Conservation (phyloP, 257 asterid species). For the Fraxinus quadrangulata region DNA sequence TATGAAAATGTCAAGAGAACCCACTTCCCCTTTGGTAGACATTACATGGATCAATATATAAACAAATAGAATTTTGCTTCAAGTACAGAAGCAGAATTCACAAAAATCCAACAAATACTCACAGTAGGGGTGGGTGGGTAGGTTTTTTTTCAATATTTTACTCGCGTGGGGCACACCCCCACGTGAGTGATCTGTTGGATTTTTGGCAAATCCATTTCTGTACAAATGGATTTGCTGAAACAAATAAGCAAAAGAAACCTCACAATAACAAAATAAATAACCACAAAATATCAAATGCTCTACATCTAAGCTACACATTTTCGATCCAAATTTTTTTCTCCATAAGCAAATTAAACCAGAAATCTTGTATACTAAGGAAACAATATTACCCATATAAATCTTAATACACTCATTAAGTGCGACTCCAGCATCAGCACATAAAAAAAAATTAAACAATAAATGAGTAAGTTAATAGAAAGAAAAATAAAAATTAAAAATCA, state of each 20-base stretch:
- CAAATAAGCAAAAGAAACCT: background rate
- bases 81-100: too few species aligned
- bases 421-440: slow-evolving; percentile 66
- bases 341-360: background rate
- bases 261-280: slow-evolving; percentile 16
- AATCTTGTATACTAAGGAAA: background rate
- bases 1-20: slow-evolving; percentile 51
- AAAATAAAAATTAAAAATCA: background rate
- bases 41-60: slow-evolving; percentile 40
- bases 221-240: background rate
- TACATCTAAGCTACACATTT: background rate
- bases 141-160: too few species aligned
- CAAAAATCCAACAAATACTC: too few species aligned
- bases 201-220: too few species aligned
- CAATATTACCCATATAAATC: slow-evolving; percentile 60
- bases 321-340: background rate
- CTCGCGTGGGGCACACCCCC: too few species aligned
- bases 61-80: background rate
- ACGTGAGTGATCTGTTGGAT: too few species aligned
- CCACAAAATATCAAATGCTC: slow-evolving; percentile 2
- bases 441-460: background rate
- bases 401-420: slow-evolving; percentile 74
- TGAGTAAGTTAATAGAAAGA: slow-evolving; percentile 1
- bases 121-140: too few species aligned
- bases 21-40: slow-evolving; percentile 72